Base-by-base conservation (phyloP, 2,329 filamentous ascomycete species). In the Aspergillus japonicus region DNA sequence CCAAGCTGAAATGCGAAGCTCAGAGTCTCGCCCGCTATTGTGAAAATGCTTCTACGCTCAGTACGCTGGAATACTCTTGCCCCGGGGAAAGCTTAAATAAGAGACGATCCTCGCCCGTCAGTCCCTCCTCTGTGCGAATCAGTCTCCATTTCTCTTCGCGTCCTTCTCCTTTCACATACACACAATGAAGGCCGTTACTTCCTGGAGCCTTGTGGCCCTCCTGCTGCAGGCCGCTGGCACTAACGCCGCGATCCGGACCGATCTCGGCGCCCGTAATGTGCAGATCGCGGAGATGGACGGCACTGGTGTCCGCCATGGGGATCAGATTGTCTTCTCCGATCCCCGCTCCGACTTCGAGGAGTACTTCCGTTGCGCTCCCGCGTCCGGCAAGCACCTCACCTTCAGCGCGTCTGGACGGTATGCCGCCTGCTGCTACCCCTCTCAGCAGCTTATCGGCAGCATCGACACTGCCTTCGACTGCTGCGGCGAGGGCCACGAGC, bases 401-500 rank as follows among this genome's bases (percentile, higher is more conserved):
- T 57, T 62, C 24, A 60, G 54, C 50, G 26, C 23, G 5, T 49
- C 56, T 57, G 50, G 48, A 31, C 56, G 54, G 39, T 50, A 60
- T 47, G 59, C 56, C 24, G 50, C 57, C 47, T 62, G 60, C 60
- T 62, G 60, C 42, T 47, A 42, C 23, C 4, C 47, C 3, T 48
- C 50, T 21, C 60, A 52, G 57, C 44, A 31, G 5, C 60, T 62
- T 16, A 42, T 62, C 4, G 60, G 60, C 14, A 57, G 44, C 23
- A 44, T 51, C 6, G 60, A 60, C 23, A 62, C 60, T 33, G 60
- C 57, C 2, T 62, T 62, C 16, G 61, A 62, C 19, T 62, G 61
- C 61, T 62, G 61, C 21, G 61, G 58, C 11, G 54, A 35, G 3
- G 54, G 52, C 6, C 58, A 62, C 47, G 61, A 61, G 21, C 54